Conservation (phyloP, 345 rosid species). For the Rhodamnia argentea region DNA sequence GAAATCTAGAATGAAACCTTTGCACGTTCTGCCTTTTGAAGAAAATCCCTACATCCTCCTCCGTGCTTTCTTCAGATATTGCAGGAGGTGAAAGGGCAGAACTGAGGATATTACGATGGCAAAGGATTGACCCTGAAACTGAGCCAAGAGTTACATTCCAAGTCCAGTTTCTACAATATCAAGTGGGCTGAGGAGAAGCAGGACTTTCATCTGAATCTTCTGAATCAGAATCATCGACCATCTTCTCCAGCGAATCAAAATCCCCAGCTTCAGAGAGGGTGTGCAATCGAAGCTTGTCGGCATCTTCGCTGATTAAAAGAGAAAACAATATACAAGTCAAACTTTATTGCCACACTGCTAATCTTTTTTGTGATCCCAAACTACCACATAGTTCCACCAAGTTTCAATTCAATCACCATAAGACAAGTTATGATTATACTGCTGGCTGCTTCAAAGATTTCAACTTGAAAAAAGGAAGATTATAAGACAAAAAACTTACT, state of each 20-base stretch:
- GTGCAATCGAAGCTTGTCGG: slow-evolving; percentile 62
- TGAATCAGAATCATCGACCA: slow-evolving; percentile 57
- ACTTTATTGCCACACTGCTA: not conserved
- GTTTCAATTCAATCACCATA: not conserved
- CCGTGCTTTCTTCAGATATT: not conserved
- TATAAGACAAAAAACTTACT: slow-evolving; percentile 28
- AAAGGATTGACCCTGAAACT: not conserved
- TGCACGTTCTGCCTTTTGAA: not conserved
- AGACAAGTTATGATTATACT: not conserved
- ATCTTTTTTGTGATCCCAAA: not conserved
- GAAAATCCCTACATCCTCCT: not conserved
- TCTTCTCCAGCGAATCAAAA: slow-evolving; percentile 71
- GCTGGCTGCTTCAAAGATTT: not conserved
- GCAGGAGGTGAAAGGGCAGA: not conserved
- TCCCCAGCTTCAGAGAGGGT: slow-evolving; percentile 80
- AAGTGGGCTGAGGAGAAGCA: slow-evolving; percentile 2
- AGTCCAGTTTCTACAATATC: not conserved
- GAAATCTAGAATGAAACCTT: not conserved
- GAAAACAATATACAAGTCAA: not conserved
- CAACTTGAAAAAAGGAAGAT: not conserved
- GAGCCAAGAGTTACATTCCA: not conserved
- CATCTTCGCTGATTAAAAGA: slow-evolving; percentile 56
- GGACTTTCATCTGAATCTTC: slow-evolving; percentile 20
- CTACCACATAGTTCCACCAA: not conserved
- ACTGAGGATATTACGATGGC: not conserved